A percentile compares a stretch with the other conserved stretches of the same genome.
Conservation (phyloP, 768 basidiomycete species). For the Amanita thiersii region DNA sequence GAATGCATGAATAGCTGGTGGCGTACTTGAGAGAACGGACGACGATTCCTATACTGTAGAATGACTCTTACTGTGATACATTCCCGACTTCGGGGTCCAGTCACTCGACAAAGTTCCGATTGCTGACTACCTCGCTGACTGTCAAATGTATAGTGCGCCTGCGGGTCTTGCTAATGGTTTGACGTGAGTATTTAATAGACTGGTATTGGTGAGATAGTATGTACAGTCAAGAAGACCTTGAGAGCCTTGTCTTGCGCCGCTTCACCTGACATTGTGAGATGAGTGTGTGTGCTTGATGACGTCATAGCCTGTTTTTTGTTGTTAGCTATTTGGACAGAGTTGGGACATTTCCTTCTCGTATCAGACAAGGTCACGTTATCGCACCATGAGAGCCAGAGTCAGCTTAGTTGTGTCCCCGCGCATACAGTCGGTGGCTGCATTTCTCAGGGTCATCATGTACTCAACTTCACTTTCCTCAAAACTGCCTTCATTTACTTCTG, state of each 20-base stretch:
- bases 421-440: no score
- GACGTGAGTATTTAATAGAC: not conserved
- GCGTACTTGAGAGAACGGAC: not conserved
- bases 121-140: conserved; percentile 47
- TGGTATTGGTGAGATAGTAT: not conserved
- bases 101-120: conserved; percentile 52
- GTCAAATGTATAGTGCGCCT: conserved; percentile 53
- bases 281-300: no score
- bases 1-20: conserved; percentile 54
- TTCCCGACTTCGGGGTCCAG: conserved; percentile 30
- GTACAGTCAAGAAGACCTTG: conserved; percentile 10
- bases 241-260: conserved; percentile 13
- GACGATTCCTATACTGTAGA: no score
- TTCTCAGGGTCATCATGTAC: no score
- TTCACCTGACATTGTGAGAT: conserved; percentile 7
- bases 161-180: conserved; percentile 33
- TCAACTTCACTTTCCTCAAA: no score
- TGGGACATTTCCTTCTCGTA: no score
- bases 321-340: no score
- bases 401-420: no score
- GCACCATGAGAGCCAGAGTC: no score
- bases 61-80: conserved; percentile 44
- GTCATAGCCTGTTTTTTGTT: no score
- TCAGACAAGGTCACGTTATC: no score
- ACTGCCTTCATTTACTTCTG: no score